Conservation (phyloP, 1,139 yeast species). For the Blastobotrys malaysiensis region DNA sequence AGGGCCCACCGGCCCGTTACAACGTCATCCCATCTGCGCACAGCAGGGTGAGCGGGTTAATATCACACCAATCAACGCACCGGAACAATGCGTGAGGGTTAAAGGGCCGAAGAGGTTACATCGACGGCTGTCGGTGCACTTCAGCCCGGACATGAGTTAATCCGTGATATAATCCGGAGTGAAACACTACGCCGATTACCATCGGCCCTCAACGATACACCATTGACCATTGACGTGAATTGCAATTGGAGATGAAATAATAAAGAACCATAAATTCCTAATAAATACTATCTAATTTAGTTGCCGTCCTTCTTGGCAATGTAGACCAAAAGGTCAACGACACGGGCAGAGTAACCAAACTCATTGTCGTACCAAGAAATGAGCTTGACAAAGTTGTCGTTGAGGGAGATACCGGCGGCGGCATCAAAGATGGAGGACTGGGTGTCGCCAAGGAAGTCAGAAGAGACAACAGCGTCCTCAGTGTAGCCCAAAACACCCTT, state of each 20-base stretch:
- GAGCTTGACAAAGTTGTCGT: constrained; percentile 80
- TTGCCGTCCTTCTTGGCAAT: constrained; percentile 47
- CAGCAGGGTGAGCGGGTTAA: background rate
- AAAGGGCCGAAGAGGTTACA: background rate
- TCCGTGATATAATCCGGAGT: background rate
- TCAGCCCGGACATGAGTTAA: background rate
- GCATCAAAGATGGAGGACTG: constrained; percentile 82
- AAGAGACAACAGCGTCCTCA: constrained; percentile 79
- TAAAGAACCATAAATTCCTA: background rate
- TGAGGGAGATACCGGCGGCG: constrained; percentile 77
- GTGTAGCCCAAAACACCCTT: constrained; percentile 81
- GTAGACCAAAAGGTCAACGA: constrained; percentile 74
- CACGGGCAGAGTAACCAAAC: constrained; percentile 90
- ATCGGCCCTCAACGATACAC: background rate
- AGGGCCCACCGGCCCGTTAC: background rate
- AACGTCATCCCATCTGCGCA: background rate
- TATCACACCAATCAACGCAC: background rate
- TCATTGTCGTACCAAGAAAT: constrained; percentile 89
- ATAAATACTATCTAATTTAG: background rate
- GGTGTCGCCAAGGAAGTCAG: constrained; percentile 73
- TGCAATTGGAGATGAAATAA: background rate
- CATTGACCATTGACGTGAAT: background rate
- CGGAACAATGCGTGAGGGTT: background rate
- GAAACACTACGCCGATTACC: background rate
- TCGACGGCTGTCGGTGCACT: background rate